Evolutionary conservation across 2,329 filamentous ascomycete genomes (phyloP), one percentile per base, ranked within the genome.

Genomic region (Helotiales sp.): DNA sequence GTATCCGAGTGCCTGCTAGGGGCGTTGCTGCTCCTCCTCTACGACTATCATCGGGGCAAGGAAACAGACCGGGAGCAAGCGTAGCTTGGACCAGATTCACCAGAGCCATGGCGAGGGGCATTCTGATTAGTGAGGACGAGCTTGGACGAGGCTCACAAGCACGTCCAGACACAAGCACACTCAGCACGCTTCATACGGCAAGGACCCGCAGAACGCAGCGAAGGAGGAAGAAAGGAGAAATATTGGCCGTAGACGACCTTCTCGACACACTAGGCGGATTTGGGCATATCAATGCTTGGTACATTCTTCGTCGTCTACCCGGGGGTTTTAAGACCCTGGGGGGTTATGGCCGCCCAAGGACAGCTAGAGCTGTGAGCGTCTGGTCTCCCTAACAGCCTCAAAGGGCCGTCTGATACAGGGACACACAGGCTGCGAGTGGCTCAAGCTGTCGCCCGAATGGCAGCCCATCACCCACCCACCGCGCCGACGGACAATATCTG

Each of bases 301-400:
- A 9, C 40, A 12, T 8, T 42, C n/a, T n/a, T n/a, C 40, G 22
- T 38, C 7, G 30, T 33, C 30, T 33, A 13, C 7, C 13, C 30
- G 7, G 30, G 30, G 7, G 13, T 7, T 7, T 7, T 33, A 33
- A 7, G 30, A 13, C 30, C 7, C 7, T 7, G 13, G 30, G 34
- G 44, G 25, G 31, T 54, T 22, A 34, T 13, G 51, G 38, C 53
- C 53, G 19, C 29, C 31, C 38, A 33, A 55, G 29, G 31, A 33
- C 29, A 51, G 46, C 46, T 29, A 50, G 29, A 50, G 51, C 54
- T 49, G 33, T 55, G 40, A 34, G 24, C 49, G 29, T 49, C 44
- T 54, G 40, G 46, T 46, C 51, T 47, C 53, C 30, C 47, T 50
- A 59, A 55, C 52, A 59, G 52, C 47, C 52, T 55, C 56, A 53